A percentile compares a stretch with the other conserved stretches of the same genome.
These are phyloP conservation scores for Geopyxis carbonaria DNA, from an alignment of 495 filamentous ascomycete genomes.

Conservation along the genomic window DNA sequence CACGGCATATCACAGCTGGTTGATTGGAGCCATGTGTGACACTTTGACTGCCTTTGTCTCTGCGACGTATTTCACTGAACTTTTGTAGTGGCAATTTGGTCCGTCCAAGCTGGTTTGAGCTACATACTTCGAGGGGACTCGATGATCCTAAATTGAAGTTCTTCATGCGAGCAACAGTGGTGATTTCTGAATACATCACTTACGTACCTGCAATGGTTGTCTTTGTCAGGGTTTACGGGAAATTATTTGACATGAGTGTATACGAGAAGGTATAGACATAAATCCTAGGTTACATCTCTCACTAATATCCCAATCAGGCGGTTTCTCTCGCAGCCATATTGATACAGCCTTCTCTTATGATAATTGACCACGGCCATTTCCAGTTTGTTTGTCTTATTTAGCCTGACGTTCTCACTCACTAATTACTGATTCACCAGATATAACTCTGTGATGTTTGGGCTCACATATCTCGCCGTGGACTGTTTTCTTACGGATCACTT, in stretches of 20 bases:
- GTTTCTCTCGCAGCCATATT: conserved; percentile 78
- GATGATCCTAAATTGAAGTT: conserved; percentile 70
- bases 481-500: conserved; percentile 70
- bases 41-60: not conserved
- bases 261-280: no score
- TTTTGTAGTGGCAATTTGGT: conserved; percentile 43
- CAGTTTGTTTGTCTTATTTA: conserved; percentile 31
- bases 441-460: conserved; percentile 93
- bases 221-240: conserved; percentile 63
- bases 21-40: conserved; percentile 60
- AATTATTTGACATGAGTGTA: conserved; percentile 45
- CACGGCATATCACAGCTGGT: conserved; percentile 95
- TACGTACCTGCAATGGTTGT: conserved; percentile 74
- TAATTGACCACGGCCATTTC: conserved; percentile 96
- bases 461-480: conserved; percentile 58
- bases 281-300: not conserved
- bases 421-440: no score
- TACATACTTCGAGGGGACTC: conserved; percentile 62
- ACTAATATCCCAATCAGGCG: conserved; percentile 47
- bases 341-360: conserved; percentile 78
- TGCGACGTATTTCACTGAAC: not conserved
- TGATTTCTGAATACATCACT: conserved; percentile 74
- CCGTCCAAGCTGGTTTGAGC: conserved; percentile 74
- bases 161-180: conserved; percentile 83
- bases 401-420: no score